Evolutionary conservation across 805 yeast species (phyloP).

Genomic region (Groenewaldozyma salmanticensis): DNA sequence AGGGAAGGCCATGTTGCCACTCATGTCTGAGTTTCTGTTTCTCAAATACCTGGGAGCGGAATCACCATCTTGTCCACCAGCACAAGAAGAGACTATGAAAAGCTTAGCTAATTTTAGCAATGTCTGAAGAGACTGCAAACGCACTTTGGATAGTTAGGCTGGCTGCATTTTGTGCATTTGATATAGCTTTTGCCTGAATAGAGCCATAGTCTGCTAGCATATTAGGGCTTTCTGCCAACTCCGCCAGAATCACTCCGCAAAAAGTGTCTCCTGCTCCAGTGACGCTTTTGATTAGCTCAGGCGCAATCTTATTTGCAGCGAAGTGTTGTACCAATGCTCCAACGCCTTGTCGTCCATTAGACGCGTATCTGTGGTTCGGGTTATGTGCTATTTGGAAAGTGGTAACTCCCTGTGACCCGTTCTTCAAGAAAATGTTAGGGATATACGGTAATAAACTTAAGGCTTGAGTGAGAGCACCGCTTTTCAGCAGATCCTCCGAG

Average conservation of each 20-base stretch:
- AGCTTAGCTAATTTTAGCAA: conserved; percentile 13
- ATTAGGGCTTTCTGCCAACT: conserved; percentile 23
- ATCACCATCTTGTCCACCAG: conserved; percentile 52
- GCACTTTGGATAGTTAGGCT: conserved; percentile 25
- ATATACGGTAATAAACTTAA: conserved; percentile 66
- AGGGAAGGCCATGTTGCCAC: conserved; percentile 55
- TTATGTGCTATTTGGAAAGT: conserved; percentile 28
- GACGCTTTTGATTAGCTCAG: conserved; percentile 45
- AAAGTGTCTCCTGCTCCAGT: conserved; percentile 89
- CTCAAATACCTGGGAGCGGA: conserved; percentile 66
- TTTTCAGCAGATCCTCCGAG: conserved; percentile 22
- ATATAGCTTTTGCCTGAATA: conserved; percentile 21
- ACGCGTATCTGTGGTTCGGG: neutral
- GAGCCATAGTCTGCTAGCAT: conserved; percentile 28
- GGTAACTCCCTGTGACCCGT: conserved; percentile 57
- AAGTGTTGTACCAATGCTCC: conserved; percentile 61
- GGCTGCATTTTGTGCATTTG: conserved; percentile 30
- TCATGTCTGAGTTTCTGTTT: conserved; percentile 57
- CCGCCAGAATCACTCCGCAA: conserved; percentile 51
- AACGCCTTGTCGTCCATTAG: conserved; percentile 14
- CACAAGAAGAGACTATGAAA: conserved; percentile 36
- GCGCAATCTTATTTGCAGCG: conserved; percentile 31
- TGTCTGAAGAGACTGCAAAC: conserved; percentile 19
- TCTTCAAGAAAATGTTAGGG: conserved; percentile 56
- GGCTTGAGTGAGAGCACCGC: conserved; percentile 42